Conservation (phyloP, 805 yeast species). For the Suhomyces vadensis region DNA sequence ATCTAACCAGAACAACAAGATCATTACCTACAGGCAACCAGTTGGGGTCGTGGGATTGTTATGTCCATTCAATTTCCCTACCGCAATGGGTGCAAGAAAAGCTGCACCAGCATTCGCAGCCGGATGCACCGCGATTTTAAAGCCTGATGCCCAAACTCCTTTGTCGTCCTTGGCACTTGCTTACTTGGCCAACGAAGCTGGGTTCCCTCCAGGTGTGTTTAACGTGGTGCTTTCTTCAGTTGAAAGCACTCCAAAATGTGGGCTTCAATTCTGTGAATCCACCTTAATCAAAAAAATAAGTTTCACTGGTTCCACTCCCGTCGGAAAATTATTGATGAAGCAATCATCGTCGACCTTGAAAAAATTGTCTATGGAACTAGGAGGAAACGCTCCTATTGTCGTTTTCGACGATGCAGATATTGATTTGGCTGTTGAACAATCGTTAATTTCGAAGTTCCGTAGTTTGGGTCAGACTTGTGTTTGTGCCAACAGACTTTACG, state of each 20-base stretch:
- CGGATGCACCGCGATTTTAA: conserved; percentile 61
- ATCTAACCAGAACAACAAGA: conserved; percentile 49
- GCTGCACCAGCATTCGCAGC: conserved; percentile 67
- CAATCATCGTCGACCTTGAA: conserved; percentile 59
- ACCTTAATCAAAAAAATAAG: conserved; percentile 54
- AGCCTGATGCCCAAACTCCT: conserved; percentile 66
- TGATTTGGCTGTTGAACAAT: conserved; percentile 53
- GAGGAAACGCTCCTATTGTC: conserved; percentile 68
- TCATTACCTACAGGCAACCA: conserved; percentile 56
- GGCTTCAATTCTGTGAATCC: conserved; percentile 51
- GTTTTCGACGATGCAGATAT: conserved; percentile 62
- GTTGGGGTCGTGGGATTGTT: conserved; percentile 65
- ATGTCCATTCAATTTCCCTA: conserved; percentile 70
- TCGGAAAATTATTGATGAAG: conserved; percentile 59
- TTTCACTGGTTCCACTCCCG: conserved; percentile 65
- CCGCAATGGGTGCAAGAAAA: conserved; percentile 66
- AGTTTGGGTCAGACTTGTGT: conserved; percentile 68
- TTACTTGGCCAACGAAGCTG: conserved; percentile 56
- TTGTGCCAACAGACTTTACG: conserved; percentile 60
- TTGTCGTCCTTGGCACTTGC: conserved; percentile 59
- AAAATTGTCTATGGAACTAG: conserved; percentile 62
- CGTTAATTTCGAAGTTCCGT: conserved; percentile 58
- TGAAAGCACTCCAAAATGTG: conserved; percentile 53
- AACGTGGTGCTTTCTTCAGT: conserved; percentile 51
- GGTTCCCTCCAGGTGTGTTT: conserved; percentile 59